Conservation (phyloP, 2,329 filamentous ascomycete species). For the Colletotrichum sojae region DNA sequence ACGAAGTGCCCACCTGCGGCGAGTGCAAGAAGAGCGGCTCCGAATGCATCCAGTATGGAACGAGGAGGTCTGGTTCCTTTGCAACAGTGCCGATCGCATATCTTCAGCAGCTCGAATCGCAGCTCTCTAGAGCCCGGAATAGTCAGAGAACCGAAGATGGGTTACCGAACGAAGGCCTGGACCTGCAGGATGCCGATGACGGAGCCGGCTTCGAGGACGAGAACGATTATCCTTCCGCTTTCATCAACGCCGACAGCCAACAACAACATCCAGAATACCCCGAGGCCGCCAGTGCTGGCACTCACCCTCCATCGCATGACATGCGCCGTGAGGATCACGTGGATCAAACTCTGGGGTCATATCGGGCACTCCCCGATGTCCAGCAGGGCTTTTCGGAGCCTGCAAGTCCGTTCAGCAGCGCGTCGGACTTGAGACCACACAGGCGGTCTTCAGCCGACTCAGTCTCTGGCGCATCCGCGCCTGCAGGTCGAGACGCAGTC, state of each 20-base stretch:
- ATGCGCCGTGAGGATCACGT: neutral
- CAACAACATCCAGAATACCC: neutral
- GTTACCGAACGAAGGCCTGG: neutral
- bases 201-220: neutral
- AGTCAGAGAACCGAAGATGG: neutral
- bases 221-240: neutral
- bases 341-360: neutral
- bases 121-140: neutral
- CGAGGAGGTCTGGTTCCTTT: constrained; percentile 4
- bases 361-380: neutral
- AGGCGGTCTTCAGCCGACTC: neutral
- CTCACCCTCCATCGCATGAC: neutral
- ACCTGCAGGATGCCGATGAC: neutral
- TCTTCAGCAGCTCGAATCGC: neutral
- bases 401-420: neutral
- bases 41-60: neutral
- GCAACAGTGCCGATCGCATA: constrained; percentile 5
- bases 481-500: neutral
- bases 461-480: neutral
- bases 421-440: neutral
- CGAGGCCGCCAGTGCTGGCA: neutral
- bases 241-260: neutral
- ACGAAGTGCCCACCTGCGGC: constrained; percentile 1
- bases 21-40: constrained; percentile 8
- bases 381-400: neutral